Base-by-base conservation (phyloP, 2,329 filamentous ascomycete genomes). In the Penicillium sp. region DNA sequence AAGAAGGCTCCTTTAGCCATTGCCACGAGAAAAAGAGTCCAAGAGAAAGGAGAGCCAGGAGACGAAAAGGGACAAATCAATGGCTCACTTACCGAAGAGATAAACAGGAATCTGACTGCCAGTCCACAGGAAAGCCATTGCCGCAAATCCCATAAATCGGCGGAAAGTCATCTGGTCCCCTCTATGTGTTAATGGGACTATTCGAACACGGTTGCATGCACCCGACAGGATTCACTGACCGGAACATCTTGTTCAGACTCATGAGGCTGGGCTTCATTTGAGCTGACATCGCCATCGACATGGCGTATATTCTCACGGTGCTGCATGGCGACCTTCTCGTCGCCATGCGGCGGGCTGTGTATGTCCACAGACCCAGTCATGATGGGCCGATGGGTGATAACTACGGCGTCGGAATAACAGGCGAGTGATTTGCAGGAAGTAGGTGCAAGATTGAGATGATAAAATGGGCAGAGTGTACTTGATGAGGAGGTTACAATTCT, bases 101-200 rank as follows among this genome's bases (percentile, higher is more conserved):
- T 77, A 78, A 9, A 83, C 69, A 1, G 80, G 79, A 40, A 82
- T 81, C 54, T 83, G 80, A 46, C 74, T 79, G 28, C 78, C 79
- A 42, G 78, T 79, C 79, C 79, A 82, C 24, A 82, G 66, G 47
- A 83, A 79, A 4, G 77, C 76, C 76, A 81, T 81, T 49, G 78
- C 78, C 11, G 76, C 56, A 40, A 82, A 69, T 45, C 73, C 74
- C 76, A 80, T 77, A 55, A 79, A 72, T 3, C 76, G 69, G 28
- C 61, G 66, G 51, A 74, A 72, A n/a, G 69, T 72, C 74, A 80
- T 74, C 60, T 78, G 69, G 39, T 32, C 29, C 29, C 3, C 8
- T 8, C 29, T 11, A 75, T 35, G 41, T 25, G 11, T 13, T 27
- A 35, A 41, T 51, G 34, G 51, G 34, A 29, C n/a, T 12, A 18